phyloP scores from a whole-genome alignment of 2,329 filamentous ascomycete genomes.

The Colletotrichum incanum region DNA sequence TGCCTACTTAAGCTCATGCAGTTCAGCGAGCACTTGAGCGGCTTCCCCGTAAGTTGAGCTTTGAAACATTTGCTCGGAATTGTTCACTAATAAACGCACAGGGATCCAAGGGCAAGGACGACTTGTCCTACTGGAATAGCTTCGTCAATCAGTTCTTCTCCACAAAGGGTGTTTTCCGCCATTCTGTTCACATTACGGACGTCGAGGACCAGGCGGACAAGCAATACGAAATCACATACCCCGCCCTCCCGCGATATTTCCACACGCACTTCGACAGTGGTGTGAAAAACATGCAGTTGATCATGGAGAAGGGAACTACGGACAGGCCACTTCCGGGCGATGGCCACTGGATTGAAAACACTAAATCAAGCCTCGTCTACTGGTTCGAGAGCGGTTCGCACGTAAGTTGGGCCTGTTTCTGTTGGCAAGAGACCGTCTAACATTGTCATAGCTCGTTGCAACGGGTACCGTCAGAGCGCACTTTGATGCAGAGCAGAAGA shows the following conservation, averaged over 20 bases:
- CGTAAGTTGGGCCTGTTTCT: conserved; percentile 65
- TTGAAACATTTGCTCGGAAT: background rate
- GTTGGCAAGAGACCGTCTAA: conserved; percentile 15
- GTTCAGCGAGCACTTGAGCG: conserved; percentile 75
- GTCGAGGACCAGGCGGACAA: conserved; percentile 76
- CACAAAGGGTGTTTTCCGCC: conserved; percentile 81
- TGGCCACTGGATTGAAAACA: conserved; percentile 82
- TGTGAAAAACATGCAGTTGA: conserved; percentile 87
- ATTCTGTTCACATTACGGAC: conserved; percentile 74
- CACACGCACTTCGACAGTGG: conserved; percentile 91
- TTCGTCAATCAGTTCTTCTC: conserved; percentile 91
- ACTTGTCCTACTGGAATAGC: conserved; percentile 82
- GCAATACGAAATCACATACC: conserved; percentile 87
- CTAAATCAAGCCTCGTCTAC: conserved; percentile 86
- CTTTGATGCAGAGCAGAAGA: conserved; percentile 84
- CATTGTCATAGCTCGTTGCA: conserved; percentile 75
- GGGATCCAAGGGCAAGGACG: conserved; percentile 74
- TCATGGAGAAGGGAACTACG: conserved; percentile 77
- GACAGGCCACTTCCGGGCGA: conserved; percentile 73
- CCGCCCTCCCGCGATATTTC: conserved; percentile 90
- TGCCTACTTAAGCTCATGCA: conserved; percentile 74
- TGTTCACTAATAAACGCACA: conserved; percentile 48
- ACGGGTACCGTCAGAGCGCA: conserved; percentile 84
- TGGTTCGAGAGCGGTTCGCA: conserved; percentile 90
- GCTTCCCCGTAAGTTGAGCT: conserved; percentile 64